phyloP scores from a whole-genome alignment of 768 basidiomycete genomes.

The Trametes gibbosa region DNA sequence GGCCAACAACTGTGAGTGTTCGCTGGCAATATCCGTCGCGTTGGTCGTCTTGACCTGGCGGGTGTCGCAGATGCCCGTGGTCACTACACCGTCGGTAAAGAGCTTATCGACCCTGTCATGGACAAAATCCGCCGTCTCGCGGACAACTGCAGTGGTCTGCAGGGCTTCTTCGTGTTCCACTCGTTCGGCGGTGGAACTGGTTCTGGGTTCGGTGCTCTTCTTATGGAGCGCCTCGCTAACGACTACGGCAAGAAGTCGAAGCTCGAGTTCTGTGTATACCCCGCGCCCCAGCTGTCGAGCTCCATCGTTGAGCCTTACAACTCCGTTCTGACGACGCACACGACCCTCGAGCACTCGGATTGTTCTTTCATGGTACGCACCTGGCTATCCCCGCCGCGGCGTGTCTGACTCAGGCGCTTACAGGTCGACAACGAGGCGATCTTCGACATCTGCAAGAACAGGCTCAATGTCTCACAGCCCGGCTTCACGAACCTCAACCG shows the following conservation, averaged over 20 bases:
- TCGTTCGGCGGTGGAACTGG: constrained; percentile 99
- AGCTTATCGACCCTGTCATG: constrained; percentile 94
- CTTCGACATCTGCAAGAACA: constrained; percentile 99
- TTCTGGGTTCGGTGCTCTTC: constrained; percentile 95
- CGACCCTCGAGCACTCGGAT: constrained; percentile 97
- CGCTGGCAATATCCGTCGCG: neutral
- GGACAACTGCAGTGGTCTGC: constrained; percentile 94
- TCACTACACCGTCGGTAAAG: constrained; percentile 98
- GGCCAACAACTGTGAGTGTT: constrained; percentile 91
- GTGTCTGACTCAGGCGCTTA: neutral
- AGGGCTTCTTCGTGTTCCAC: constrained; percentile 99
- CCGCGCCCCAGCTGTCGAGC: constrained; percentile 87
- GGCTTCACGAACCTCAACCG: constrained; percentile 94
- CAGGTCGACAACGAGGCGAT: constrained; percentile 99
- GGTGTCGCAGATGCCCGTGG: constrained; percentile 81
- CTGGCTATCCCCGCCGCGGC: neutral
- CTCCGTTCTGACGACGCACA: constrained; percentile 94
- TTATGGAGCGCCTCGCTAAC: constrained; percentile 91
- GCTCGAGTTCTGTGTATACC: constrained; percentile 97
- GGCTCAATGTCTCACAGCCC: constrained; percentile 79
- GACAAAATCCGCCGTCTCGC: constrained; percentile 93
- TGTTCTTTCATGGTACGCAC: constrained; percentile 92
- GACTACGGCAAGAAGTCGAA: constrained; percentile 99
- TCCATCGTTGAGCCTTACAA: constrained; percentile 99
- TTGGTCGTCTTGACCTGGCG: neutral